Evolutionary conservation across 495 filamentous ascomycete genomes (phyloP).

Genomic region (Penicillium subrubescens): DNA sequence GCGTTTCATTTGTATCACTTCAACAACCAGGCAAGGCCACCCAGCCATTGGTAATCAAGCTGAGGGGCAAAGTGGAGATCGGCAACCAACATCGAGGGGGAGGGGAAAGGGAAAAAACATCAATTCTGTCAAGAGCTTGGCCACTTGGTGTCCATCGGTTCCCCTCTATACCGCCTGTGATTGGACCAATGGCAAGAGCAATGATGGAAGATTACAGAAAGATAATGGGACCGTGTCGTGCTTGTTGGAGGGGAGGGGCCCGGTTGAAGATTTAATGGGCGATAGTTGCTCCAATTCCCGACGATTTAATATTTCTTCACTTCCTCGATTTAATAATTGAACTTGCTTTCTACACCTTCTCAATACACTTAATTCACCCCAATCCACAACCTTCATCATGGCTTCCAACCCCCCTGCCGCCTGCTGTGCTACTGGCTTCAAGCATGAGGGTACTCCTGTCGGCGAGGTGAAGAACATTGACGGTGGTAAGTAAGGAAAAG

Average conservation of each 20-base stretch:
- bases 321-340: too few species aligned
- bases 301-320: neutral
- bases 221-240: neutral
- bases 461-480: constrained; percentile 45
- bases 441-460: constrained; percentile 46
- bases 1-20: neutral
- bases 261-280: neutral
- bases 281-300: neutral
- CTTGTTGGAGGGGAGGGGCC: constrained; percentile 10
- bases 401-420: constrained; percentile 57
- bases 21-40: neutral
- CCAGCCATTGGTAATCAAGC: neutral
- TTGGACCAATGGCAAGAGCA: neutral
- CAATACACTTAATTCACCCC: neutral
- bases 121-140: neutral
- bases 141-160: neutral
- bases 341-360: too few species aligned
- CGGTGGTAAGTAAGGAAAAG: constrained; percentile 33
- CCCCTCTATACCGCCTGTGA: neutral
- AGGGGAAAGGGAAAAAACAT: neutral
- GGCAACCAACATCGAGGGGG: neutral
- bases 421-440: constrained; percentile 60
- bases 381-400: constrained; percentile 41
- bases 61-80: neutral
- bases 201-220: neutral